Base-by-base conservation (phyloP, 768 basidiomycete genomes). In the Gyrodon lividus region DNA sequence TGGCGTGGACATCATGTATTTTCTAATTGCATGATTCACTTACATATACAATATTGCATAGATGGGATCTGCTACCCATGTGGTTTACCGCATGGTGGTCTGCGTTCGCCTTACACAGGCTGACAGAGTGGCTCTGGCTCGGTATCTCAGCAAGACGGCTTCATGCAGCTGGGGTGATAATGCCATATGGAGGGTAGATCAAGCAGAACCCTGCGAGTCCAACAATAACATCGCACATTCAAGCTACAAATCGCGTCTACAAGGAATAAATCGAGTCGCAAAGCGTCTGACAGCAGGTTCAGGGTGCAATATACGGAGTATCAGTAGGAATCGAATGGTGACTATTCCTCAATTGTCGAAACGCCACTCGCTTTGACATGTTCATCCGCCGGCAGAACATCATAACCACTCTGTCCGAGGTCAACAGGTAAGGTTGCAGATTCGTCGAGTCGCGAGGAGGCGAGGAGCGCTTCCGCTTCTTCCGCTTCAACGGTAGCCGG, bases 381-480 rank as follows among this genome's bases (percentile, higher is more conserved):
- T 26, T 63, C 60, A 46, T 78, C 72, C 47, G 74, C 72, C 14
- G 87, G 87, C 17, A 91, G 74, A 24, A 93, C 89, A 67, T 94
- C 92, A 65, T 78, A 95, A 13, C 93, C 93, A 54, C 83, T 77
- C 68, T 81, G 80, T n/a, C 89, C 89, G 20, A 94, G 75, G 61
- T 89, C 88, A 3, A 81, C 84, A 17, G 93, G 93, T 8, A 93
- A 74, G 10, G 73, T 77, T n/a, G 90, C 89, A 0, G 91, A 92
- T 67, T 92, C 90, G 50, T 92, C 89, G 46, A 92, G 71, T 17
- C 51, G 44, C 19, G 72, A 65, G 10, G 51, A 24, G 12, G 72
- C 59, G 24, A 84, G 70, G 17, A 85, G 71, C 12, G 70, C 74
- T 55, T 82, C 75, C 22, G 76, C 72, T 62, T 88, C 83, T 64